Base-by-base conservation (phyloP, 78 protist genomes). In the Goniomonas avonlea region DNA sequence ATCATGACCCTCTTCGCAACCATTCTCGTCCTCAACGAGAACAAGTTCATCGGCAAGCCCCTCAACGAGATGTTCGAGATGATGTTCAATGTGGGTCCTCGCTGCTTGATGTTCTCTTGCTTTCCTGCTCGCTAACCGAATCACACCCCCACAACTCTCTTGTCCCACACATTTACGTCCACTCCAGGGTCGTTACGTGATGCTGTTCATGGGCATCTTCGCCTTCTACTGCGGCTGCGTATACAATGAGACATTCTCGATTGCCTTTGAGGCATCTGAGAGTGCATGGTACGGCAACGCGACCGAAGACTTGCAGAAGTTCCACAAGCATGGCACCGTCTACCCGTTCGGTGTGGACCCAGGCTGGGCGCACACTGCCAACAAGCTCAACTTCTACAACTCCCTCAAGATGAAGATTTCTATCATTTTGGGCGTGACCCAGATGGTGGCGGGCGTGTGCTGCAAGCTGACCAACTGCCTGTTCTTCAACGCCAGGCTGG, bases 321-420 rank as follows among this genome's bases (percentile, higher is more conserved):
- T 45, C 15, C 53, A 45, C 9, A 45, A 45, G 15, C 31, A 27
- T 68, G 75, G 75, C 21, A 68, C 25, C n/a, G 40, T 27, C 20
- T 68, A 68, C 31, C 75, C 75, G 39, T 25, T 68, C 25, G 75
- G 75, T 25, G 25, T 7, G 27, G 75, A 68, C 75, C 75, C 75
- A 25, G 75, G 75, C 25, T 68, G 48, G 48, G 75, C 75, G 34
- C 75, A 68, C 75, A 68, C 75, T 17, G 48, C 58, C 59, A 95
- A 95, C 93, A 85, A 90, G 70, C 88, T 97, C 77, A 77, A 65
- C 39, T 94, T 82, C 86, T 71, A 79, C 89, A 97, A 98, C 88
- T 91, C 98, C 34, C 83, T 92, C 96, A 98, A 98, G 85, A 98
- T 98, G 99, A 98, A 98, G 88, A 15, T 92, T 34, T 83, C 99